These are phyloP conservation scores for Serpula lacrymans DNA, from an alignment of 768 basidiomycete species.

Conservation along the genomic window DNA sequence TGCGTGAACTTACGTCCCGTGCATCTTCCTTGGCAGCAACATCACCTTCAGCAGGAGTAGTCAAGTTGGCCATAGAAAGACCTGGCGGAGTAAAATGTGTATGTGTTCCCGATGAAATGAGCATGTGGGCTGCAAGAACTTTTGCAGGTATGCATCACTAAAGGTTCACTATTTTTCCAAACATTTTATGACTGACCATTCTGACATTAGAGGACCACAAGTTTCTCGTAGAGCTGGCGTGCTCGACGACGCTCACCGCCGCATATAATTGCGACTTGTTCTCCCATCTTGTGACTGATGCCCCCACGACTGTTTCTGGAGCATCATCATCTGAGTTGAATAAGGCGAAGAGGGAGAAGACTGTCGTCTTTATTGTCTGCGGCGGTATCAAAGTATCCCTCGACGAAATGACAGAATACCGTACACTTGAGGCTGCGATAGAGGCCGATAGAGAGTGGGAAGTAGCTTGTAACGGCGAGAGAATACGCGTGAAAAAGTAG, in stretches of 20 bases:
- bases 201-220: conserved; percentile 83
- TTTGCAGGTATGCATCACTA: conserved; percentile 65
- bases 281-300: conserved; percentile 46
- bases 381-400: conserved; percentile 64
- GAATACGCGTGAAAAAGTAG: conserved; percentile 16
- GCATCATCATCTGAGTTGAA: no score
- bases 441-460: conserved; percentile 24
- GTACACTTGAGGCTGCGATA: conserved; percentile 34
- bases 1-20: conserved; percentile 49
- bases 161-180: no score
- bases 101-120: conserved; percentile 58
- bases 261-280: conserved; percentile 62
- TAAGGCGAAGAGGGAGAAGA: no score
- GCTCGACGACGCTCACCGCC: conserved; percentile 63
- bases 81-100: conserved; percentile 50
- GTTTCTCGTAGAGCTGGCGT: conserved; percentile 70
- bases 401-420: conserved; percentile 49
- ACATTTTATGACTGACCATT: neutral
- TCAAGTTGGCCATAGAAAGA: conserved; percentile 59
- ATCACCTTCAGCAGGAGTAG: conserved; percentile 48
- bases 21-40: conserved; percentile 69
- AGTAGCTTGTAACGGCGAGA: conserved; percentile 26
- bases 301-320: no score
- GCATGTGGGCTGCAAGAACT: conserved; percentile 47
- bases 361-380: no score